Base-by-base conservation (phyloP, 345 rosid species). In the Citrus glauca region DNA sequence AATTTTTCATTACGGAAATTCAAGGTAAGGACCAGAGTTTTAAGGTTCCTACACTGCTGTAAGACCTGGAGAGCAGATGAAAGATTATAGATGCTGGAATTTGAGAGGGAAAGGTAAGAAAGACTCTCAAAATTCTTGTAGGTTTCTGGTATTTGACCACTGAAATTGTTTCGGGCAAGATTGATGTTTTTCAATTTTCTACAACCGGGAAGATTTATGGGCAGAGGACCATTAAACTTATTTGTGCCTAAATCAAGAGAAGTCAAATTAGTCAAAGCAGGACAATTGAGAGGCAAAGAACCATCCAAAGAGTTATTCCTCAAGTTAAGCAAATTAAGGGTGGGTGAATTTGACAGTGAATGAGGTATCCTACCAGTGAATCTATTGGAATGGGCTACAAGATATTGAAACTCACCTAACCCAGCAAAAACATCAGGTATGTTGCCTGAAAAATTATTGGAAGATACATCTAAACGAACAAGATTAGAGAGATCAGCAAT, bases 231-330 rank as follows among this genome's bases (percentile, higher is more conserved):
- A 3, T 20, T 45, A 82, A 90, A 90, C 76, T 48, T 72, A 68
- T 94, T 94, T 1, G 90, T 77, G 30, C 89, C 98, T 22, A 94
- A 69, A 88, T 91, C 90, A 81, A 94, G 92, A 74, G 94, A 86
- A 77, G 70, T 80, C 65, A 94, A 85, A 76, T 67, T 76, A 71
- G 69, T 33, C 97, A 94, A 84, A 42, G 89, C 89, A 20, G 89
- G 77, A 77, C 94, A 94, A 42, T 91, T 89, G 73, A 94, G 88
- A 22, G 4, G 11, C 57, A 94, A 76, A 61, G 59, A 66, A 81
- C 95, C 98, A 4, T 40, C 79, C 76, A 94, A 77, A 0, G 95
- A 89, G 71, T 94, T 94, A 80, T 94, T 94, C 87, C 95, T 82
- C 81, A 92, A 74, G 80, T 89, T 91, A 61, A 94, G 90, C 71